A percentile compares a stretch with the other conserved stretches of the same genome.
phyloP scores from a whole-genome alignment of 352 stramenopile genomes.

The Phytophthora rubi region DNA sequence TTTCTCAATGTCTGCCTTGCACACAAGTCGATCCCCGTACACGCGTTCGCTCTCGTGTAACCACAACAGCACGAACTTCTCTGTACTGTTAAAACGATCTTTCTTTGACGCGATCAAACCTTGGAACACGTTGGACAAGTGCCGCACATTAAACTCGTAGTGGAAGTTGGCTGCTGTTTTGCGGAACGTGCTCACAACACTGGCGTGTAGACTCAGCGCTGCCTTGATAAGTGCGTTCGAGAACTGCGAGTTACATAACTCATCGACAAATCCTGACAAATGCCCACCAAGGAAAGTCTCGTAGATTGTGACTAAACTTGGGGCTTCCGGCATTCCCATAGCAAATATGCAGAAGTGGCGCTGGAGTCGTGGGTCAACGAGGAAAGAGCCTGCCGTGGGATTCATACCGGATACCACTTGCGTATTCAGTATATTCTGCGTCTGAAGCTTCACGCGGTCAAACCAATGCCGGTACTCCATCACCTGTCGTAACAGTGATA shows the following conservation, averaged over 20 bases:
- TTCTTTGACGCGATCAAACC: constrained; percentile 94
- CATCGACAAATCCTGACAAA: constrained; percentile 90
- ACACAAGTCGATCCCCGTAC: constrained; percentile 95
- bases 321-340: constrained; percentile 94
- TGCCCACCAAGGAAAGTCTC: constrained; percentile 96
- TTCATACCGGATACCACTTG: constrained; percentile 97
- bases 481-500: constrained; percentile 94
- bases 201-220: constrained; percentile 92
- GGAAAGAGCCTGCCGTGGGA: constrained; percentile 94
- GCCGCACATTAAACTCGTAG: constrained; percentile 98
- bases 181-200: constrained; percentile 91
- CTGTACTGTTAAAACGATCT: constrained; percentile 88
- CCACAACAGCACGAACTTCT: constrained; percentile 97
- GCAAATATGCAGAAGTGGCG: constrained; percentile 97
- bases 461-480: constrained; percentile 97
- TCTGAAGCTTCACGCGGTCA: constrained; percentile 92
- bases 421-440: constrained; percentile 95
- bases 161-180: constrained; percentile 97
- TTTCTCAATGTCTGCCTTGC: constrained; percentile 92
- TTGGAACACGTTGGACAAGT: constrained; percentile 97
- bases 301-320: constrained; percentile 96
- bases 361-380: constrained; percentile 94
- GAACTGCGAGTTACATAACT: constrained; percentile 89
- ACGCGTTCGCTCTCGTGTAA: constrained; percentile 96
- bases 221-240: constrained; percentile 93